These are phyloP conservation scores for Cenchrus fungigraminus DNA, from an alignment of 176 grass and related monocot species.

Conservation along the genomic window DNA sequence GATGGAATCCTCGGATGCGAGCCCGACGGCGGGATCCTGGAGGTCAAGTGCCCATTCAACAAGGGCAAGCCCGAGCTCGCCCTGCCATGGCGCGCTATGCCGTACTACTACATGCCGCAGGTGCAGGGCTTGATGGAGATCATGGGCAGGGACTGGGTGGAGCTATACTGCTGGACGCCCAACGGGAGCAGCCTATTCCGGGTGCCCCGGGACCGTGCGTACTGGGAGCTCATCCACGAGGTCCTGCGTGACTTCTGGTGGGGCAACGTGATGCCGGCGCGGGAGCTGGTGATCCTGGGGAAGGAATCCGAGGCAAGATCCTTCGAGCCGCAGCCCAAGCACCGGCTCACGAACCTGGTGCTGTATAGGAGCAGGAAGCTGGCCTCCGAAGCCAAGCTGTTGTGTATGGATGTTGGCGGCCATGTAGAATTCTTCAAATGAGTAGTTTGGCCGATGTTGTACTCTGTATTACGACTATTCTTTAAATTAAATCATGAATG, in stretches of 20 bases:
- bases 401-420: conserved; percentile 89
- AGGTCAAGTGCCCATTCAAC: conserved; percentile 97
- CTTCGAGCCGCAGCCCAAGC: conserved; percentile 73
- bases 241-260: conserved; percentile 93
- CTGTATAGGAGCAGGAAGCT: conserved; percentile 74
- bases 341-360: conserved; percentile 74
- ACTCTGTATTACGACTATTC: conserved; percentile 49
- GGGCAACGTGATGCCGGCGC: conserved; percentile 76
- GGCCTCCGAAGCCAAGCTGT: conserved; percentile 70
- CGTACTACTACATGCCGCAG: conserved; percentile 98
- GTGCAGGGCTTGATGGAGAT: conserved; percentile 99
- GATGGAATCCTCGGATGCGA: conserved; percentile 85
- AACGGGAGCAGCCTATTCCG: conserved; percentile 83
- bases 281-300: conserved; percentile 61
- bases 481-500: conserved; percentile 38
- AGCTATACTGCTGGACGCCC: conserved; percentile 97
- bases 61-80: conserved; percentile 95
- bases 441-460: conserved; percentile 40
- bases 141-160: conserved; percentile 92
- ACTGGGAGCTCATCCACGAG: conserved; percentile 83
- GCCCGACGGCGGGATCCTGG: conserved; percentile 79
- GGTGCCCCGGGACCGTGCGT: conserved; percentile 66
- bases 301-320: conserved; percentile 65
- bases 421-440: conserved; percentile 94
- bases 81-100: conserved; percentile 78